These are phyloP conservation scores for Arthrinium puccinioides DNA, from an alignment of 2,329 filamentous ascomycete species.

Conservation along the genomic window DNA sequence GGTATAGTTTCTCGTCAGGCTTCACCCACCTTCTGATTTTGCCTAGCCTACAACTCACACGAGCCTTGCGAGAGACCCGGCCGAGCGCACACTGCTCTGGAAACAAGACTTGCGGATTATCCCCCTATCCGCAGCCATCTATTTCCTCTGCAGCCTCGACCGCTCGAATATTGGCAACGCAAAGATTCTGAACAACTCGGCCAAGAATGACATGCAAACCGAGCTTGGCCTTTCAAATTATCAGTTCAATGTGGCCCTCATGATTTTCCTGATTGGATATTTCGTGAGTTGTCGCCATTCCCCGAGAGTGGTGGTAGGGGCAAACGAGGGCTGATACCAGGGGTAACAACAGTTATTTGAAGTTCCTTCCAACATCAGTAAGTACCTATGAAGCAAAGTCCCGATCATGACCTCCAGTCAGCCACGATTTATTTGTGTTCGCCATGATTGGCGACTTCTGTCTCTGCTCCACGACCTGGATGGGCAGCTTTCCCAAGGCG, in stretches of 20 bases:
- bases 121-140: conserved; percentile 44
- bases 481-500: too few species aligned
- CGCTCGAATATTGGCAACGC: conserved; percentile 44
- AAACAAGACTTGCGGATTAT: conserved; percentile 46
- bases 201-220: conserved; percentile 25
- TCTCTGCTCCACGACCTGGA: too few species aligned
- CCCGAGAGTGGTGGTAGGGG: not conserved
- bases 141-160: conserved; percentile 51
- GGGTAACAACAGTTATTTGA: conserved; percentile 39
- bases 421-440: too few species aligned
- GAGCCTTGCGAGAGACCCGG: not conserved
- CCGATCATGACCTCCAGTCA: too few species aligned
- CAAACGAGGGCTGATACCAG: not conserved
- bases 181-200: conserved; percentile 28
- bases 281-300: conserved; percentile 8
- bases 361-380: conserved; percentile 57
- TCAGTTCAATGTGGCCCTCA: conserved; percentile 28
- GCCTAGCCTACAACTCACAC: too few species aligned
- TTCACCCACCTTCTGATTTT: too few species aligned
- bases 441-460: too few species aligned
- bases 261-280: conserved; percentile 24
- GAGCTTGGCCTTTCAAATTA: conserved; percentile 20
- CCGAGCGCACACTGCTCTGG: conserved; percentile 21
- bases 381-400: too few species aligned
- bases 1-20: too few species aligned